Conservation (phyloP, 345 rosid genomes). For the Salix purpurea region DNA sequence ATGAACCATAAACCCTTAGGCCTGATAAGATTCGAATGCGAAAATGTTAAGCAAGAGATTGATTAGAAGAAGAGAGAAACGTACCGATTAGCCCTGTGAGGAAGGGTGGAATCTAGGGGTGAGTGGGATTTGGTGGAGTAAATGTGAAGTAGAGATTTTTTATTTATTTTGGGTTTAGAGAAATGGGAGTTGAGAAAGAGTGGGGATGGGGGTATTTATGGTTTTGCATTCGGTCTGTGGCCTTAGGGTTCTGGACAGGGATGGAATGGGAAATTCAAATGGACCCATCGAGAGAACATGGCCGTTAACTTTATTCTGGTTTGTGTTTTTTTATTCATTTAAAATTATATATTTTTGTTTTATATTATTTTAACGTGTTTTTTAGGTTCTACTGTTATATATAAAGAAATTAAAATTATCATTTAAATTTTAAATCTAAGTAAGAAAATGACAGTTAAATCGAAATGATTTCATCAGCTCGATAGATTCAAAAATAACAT, state of each 20-base stretch:
- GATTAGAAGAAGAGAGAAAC: neutral
- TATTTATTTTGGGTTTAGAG: neutral
- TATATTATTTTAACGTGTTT: no score
- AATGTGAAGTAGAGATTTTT: neutral
- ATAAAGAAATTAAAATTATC: no score
- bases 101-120: constrained; percentile 44
- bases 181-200: neutral
- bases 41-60: constrained; percentile 8
- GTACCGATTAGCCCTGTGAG: constrained; percentile 56
- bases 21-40: constrained; percentile 16
- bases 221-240: neutral
- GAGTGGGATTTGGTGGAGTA: neutral
- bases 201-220: neutral
- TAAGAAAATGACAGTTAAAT: no score
- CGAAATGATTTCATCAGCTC: no score
- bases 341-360: no score
- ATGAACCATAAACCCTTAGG: constrained; percentile 31
- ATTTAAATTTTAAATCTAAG: no score
- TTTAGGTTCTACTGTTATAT: no score
- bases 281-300: neutral
- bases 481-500: no score
- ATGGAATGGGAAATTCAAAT: neutral
- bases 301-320: no score
- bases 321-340: no score
- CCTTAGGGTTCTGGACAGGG: neutral